These are phyloP conservation scores for Bacidia rubella DNA, from an alignment of 495 filamentous ascomycete genomes.

Conservation along the genomic window DNA sequence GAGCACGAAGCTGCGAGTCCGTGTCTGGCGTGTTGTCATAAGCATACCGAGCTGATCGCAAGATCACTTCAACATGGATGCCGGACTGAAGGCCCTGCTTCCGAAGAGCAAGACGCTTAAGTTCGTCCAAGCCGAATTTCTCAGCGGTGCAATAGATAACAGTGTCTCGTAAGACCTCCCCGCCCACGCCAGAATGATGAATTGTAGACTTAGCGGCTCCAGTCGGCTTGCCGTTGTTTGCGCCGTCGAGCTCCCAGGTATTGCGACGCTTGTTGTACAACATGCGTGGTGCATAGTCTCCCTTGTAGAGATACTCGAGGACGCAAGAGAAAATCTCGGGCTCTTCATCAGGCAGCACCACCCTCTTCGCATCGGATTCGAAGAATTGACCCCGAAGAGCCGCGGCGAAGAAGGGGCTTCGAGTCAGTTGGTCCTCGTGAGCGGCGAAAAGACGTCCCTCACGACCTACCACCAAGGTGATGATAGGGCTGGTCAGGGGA, in stretches of 20 bases:
- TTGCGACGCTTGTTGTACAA: constrained; percentile 33
- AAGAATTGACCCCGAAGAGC: constrained; percentile 44
- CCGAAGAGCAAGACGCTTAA: constrained; percentile 75
- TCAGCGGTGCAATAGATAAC: constrained; percentile 85
- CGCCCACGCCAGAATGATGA: constrained; percentile 51
- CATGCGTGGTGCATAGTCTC: constrained; percentile 51
- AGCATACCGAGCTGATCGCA: constrained; percentile 80
- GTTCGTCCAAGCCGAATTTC: constrained; percentile 69
- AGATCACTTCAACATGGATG: constrained; percentile 73
- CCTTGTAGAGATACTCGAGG: constrained; percentile 60
- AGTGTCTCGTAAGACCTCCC: constrained; percentile 72
- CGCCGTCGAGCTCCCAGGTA: constrained; percentile 59
- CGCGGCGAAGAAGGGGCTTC: constrained; percentile 45
- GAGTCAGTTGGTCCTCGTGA: constrained; percentile 50
- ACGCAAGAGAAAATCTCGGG: constrained; percentile 53
- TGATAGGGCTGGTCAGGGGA: constrained; percentile 59
- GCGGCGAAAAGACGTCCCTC: constrained; percentile 70
- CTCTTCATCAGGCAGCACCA: constrained; percentile 48
- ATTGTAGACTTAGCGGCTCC: constrained; percentile 59
- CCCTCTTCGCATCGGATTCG: constrained; percentile 38
- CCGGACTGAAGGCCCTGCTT: constrained; percentile 85
- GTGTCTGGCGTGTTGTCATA: constrained; percentile 88
- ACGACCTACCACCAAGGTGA: constrained; percentile 66
- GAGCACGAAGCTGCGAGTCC: constrained; percentile 79
- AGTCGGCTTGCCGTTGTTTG: constrained; percentile 48